A percentile compares a stretch with the other conserved stretches of the same genome.
Evolutionary conservation across 345 rosid genomes (phyloP).

Genomic region (Cardamine chenopodiifolia): DNA sequence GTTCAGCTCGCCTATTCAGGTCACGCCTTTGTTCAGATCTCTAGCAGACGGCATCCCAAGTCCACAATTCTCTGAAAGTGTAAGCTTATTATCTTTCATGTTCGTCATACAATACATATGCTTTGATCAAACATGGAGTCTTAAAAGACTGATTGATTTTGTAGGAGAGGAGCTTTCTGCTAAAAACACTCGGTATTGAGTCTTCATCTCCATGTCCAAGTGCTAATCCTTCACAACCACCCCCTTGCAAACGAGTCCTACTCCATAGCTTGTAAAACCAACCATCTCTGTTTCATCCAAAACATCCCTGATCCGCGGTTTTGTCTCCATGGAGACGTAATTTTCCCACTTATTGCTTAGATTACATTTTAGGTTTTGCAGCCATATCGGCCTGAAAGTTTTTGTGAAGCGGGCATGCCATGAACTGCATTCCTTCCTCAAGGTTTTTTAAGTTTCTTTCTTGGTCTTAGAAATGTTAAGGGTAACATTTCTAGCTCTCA

Average conservation of each 20-base stretch:
- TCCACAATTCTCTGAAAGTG: conserved; percentile 97
- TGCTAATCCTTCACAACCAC: conserved; percentile 65
- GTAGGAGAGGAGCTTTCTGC: conserved; percentile 89
- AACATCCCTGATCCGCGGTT: conserved; percentile 14
- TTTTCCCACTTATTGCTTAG: conserved; percentile 31
- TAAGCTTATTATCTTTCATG: conserved; percentile 47
- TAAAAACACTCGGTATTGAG: conserved; percentile 87
- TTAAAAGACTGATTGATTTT: conserved; percentile 27
- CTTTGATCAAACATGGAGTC: conserved; percentile 11
- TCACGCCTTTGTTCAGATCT: conserved; percentile 95
- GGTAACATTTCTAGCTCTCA: conserved; percentile 39
- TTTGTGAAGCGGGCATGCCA: conserved; percentile 65
- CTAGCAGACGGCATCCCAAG: conserved; percentile 96
- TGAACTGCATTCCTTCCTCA: conserved; percentile 64
- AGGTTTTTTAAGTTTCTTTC: conserved; percentile 7
- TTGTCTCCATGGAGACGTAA: conserved; percentile 40
- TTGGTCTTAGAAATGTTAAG: conserved; percentile 42
- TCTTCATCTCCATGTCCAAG: conserved; percentile 67
- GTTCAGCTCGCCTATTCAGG: conserved; percentile 78
- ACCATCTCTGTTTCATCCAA: conserved; percentile 7
- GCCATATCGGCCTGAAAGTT: conserved; percentile 78
- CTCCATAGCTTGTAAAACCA: conserved; percentile 77
- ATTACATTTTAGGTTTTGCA: conserved; percentile 55
- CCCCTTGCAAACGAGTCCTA: conserved; percentile 94
- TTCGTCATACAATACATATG: not conserved